Evolutionary conservation across 2,329 filamentous ascomycete species (phyloP), one percentile per base, ranked within the genome.

Genomic region (Verticillium longisporum): DNA sequence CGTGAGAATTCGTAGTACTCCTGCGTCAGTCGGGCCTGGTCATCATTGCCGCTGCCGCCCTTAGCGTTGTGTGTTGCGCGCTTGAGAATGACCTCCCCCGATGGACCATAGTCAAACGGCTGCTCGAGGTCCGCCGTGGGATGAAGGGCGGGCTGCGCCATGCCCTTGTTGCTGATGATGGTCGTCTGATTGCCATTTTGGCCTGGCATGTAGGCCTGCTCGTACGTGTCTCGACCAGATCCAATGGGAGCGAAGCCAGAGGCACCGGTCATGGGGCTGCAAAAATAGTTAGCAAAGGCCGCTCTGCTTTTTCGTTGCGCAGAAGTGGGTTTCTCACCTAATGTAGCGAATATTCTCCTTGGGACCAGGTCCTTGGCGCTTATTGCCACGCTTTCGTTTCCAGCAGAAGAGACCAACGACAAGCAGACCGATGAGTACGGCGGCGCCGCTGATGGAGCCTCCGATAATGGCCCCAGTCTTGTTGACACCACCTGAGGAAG

Each of bases 381-480:
- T 61, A 67, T 80, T 80, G 59, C 73, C 70, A 58, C 72, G 74
- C 57, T 74, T 77, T 41, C 77, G 78, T 56, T 78, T 77, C 68
- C 77, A 71, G 58, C 80, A 71, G 66, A 76, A 82, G 58, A 81
- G 67, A 10, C 45, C 45, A 21, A 68, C 70, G 0, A 83, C 64
- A 0, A 75, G 75, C 6, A 76, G 63, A 6, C 76, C 73, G 9
- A 77, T 70, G 1, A 84, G 63, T 3, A 75, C 75, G 5, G 79
- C 81, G 0, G 83, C 72, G 15, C 80, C 81, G n/a, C 80, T 78
- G 50, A 86, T 75, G 15, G 77, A 77, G 13, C 81, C 83, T 32
- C 83, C 83, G 3, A 85, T 76, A 37, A 86, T 83, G 45, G 79
- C 79, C 1, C 80, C 81, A 0, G 76, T 78, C n/a, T 72, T 73